These are phyloP conservation scores for Vicia villosa DNA, from an alignment of 306 rosid genomes.

Conservation along the genomic window DNA sequence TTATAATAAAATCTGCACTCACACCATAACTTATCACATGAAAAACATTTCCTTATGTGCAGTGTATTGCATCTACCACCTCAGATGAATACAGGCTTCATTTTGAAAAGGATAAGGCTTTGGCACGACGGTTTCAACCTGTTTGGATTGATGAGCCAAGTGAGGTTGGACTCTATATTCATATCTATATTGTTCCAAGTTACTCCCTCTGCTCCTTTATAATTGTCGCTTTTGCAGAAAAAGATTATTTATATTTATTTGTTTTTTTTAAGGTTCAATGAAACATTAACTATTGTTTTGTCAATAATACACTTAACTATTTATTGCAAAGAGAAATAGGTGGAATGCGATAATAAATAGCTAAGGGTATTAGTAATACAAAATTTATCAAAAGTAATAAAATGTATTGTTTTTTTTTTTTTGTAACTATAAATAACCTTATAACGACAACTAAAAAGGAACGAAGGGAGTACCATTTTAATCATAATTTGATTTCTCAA, in stretches of 20 bases:
- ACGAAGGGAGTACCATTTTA: background rate
- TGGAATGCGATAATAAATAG: background rate
- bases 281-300: background rate
- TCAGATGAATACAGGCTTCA: constrained; percentile 77
- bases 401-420: background rate
- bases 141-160: constrained; percentile 84
- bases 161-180: constrained; percentile 57
- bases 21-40: constrained; percentile 3
- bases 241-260: background rate
- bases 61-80: constrained; percentile 96
- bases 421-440: background rate
- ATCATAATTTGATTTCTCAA: constrained; percentile 32
- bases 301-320: background rate
- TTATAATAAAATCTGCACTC: background rate
- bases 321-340: background rate
- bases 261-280: background rate
- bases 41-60: constrained; percentile 30
- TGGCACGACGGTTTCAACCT: constrained; percentile 90
- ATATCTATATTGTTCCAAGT: constrained; percentile 21
- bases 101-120: constrained; percentile 86
- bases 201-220: background rate
- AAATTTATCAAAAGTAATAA: background rate
- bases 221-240: background rate
- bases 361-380: background rate
- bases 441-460: background rate